phyloP scores from a whole-genome alignment of 768 basidiomycete species.

The Daedalea quercina region DNA sequence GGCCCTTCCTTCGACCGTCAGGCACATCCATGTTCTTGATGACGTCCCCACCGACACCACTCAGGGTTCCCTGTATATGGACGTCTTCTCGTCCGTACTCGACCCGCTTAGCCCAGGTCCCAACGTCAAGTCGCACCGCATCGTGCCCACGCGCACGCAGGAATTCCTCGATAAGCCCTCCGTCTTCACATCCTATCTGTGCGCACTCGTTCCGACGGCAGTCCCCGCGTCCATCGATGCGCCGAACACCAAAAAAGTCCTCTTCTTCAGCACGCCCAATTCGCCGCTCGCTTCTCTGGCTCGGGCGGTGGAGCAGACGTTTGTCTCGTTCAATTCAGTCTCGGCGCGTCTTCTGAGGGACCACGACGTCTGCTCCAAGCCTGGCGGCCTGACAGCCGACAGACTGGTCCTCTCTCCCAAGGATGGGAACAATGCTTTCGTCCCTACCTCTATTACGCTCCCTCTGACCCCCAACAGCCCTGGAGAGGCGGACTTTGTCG shows the following conservation, averaged over 20 bases:
- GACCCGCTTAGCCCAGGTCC: constrained; percentile 28
- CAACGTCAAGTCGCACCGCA: constrained; percentile 46
- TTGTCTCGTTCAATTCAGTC: constrained; percentile 45
- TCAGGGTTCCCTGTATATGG: constrained; percentile 63
- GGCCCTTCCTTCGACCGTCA: constrained; percentile 52
- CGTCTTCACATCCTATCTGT: constrained; percentile 37
- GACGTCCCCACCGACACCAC: constrained; percentile 61
- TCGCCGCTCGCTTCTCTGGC: constrained; percentile 47
- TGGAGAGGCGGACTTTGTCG: constrained; percentile 62
- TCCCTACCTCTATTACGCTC: constrained; percentile 51
- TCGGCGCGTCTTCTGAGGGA: constrained; percentile 57
- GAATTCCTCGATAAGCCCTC: constrained; percentile 39
- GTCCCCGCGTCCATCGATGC: constrained; percentile 22
- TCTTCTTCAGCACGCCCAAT: constrained; percentile 56
- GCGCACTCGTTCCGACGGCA: constrained; percentile 14
- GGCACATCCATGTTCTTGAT: constrained; percentile 65
- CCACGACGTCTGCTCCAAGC: constrained; percentile 69
- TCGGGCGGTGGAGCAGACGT: constrained; percentile 47
- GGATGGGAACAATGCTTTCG: constrained; percentile 25
- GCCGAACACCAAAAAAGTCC: constrained; percentile 37
- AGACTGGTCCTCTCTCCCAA: constrained; percentile 60
- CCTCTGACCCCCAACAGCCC: constrained; percentile 43
- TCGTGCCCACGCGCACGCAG: constrained; percentile 51
- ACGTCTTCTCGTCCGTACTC: constrained; percentile 59
- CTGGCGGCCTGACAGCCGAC: constrained; percentile 63